Evolutionary conservation across 352 stramenopile species (phyloP).

Genomic region (Lagenidium giganteum): DNA sequence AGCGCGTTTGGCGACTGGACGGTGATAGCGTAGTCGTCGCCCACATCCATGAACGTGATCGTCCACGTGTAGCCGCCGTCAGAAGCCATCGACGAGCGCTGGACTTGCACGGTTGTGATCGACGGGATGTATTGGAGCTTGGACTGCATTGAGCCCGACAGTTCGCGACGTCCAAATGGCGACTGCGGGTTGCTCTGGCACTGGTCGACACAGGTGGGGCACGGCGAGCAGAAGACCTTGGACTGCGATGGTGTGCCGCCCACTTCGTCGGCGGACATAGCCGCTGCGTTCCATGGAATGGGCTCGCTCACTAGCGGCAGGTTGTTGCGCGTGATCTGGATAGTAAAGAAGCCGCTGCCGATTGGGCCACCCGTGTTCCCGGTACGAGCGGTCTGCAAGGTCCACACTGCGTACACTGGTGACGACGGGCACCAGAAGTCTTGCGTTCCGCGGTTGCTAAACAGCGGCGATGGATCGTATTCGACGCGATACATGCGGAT

Average conservation of each 20-base stretch:
- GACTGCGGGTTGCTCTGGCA: slow-evolving; percentile 14
- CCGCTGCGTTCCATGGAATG: slow-evolving; percentile 90
- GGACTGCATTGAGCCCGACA: slow-evolving; percentile 52
- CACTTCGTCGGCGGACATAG: slow-evolving; percentile 70
- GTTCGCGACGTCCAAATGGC: slow-evolving; percentile 18
- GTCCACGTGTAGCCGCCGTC: slow-evolving; percentile 70
- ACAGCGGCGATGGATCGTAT: slow-evolving; percentile 50
- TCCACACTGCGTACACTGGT: slow-evolving; percentile 38
- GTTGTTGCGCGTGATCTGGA: slow-evolving; percentile 35
- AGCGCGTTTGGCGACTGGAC: slow-evolving; percentile 13
- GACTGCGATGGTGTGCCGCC: slow-evolving; percentile 27
- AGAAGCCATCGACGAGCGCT: slow-evolving; percentile 33
- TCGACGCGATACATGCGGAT: slow-evolving; percentile 62
- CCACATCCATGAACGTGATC: slow-evolving; percentile 81
- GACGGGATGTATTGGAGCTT: slow-evolving; percentile 36
- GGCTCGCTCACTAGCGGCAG: slow-evolving; percentile 32
- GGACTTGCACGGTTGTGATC: slow-evolving; percentile 58
- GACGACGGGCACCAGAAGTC: slow-evolving; percentile 41
- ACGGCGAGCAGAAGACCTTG: slow-evolving; percentile 43
- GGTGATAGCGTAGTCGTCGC: slow-evolving; percentile 58
- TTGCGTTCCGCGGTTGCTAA: slow-evolving; percentile 37
- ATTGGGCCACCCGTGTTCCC: slow-evolving; percentile 19
- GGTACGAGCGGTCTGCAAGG: slow-evolving; percentile 21
- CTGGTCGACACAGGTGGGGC: slow-evolving; percentile 17
- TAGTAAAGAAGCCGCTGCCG: slow-evolving; percentile 30